These are phyloP conservation scores for Boletus subcaerulescens DNA, from an alignment of 768 basidiomycete genomes.

Conservation along the genomic window DNA sequence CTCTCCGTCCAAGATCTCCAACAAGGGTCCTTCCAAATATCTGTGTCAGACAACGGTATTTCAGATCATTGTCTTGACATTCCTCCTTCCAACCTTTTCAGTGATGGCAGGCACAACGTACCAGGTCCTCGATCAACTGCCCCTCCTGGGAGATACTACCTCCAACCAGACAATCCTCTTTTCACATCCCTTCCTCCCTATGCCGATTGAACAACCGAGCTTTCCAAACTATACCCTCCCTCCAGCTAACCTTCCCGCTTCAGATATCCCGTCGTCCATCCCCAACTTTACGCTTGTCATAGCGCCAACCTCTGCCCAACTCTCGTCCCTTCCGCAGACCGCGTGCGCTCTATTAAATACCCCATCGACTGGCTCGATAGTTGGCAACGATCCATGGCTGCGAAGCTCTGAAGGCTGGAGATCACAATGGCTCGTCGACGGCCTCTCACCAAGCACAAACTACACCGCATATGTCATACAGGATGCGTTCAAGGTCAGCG, in stretches of 20 bases:
- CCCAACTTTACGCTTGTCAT: constrained; percentile 57
- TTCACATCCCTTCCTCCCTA: constrained; percentile 51
- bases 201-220: constrained; percentile 35
- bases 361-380: constrained; percentile 36
- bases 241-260: constrained; percentile 47
- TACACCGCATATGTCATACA: constrained; percentile 73
- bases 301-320: constrained; percentile 44
- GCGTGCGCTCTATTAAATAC: constrained; percentile 53
- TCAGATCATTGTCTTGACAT: background rate
- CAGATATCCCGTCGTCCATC: constrained; percentile 38
- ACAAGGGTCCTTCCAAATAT: constrained; percentile 54
- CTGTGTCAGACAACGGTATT: constrained; percentile 47
- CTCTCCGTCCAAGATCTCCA: constrained; percentile 44
- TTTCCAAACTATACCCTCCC: constrained; percentile 81
- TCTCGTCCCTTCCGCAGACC: constrained; percentile 49
- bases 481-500: constrained; percentile 53
- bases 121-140: constrained; percentile 38
- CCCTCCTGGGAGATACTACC: constrained; percentile 72
- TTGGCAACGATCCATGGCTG: constrained; percentile 53
- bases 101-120: constrained; percentile 46
- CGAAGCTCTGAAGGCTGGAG: constrained; percentile 60
- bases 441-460: constrained; percentile 63
- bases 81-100: constrained; percentile 1
- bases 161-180: constrained; percentile 70
- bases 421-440: constrained; percentile 62